Evolutionary conservation across 225 moss, liverwort and hornwort genomes (phyloP), one percentile per base, ranked within the genome.

Genomic region (Polytrichum formosum): DNA sequence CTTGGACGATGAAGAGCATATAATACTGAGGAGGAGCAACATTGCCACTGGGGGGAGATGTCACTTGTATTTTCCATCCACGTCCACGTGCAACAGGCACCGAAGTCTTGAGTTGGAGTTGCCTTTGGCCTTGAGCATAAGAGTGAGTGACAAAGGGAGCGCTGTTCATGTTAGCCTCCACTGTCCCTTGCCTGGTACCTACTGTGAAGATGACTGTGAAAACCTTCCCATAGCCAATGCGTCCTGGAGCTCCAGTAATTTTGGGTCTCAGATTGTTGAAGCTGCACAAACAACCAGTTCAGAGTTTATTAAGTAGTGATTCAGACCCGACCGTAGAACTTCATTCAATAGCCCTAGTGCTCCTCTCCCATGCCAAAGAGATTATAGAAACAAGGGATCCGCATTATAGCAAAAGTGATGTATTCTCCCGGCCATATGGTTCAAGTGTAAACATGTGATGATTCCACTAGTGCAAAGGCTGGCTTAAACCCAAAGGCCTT

Each of bases 101-200:
- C 2, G 19, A 5, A 0, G 78, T 81, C 67, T 7, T 71, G 19
- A 83, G 18, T 46, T 56, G 55, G 70, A 86, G 0, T 21, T 67
- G 53, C 71, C 86, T 67, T 61, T 86, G 83, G 31, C 86, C 86
- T 31, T 82, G 79, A 1, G 80, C 26, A 54, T 30, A 86, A 0
- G 86, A 86, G 73, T 86, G 86, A 4, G 86, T 86, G 0, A 74
- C 66, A 64, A 30, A 86, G 0, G 86, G 86, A 8, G 83, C 75
- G 25, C 77, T 86, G 66, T 72, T 18, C 77, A 86, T 60, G 64
- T 67, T 72, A 25, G 77, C 74, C 28, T 83, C 82, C 37, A 86
- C 67, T 23, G 27, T 35, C 0, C 78, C 85, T 3, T 9, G 20
- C 6, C 73, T 61, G 0, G 28, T 20, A 1, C 59, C 55, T 0